Evolutionary conservation across 257 asterid genomes (phyloP).

Genomic region (Nicotiana undulata): DNA sequence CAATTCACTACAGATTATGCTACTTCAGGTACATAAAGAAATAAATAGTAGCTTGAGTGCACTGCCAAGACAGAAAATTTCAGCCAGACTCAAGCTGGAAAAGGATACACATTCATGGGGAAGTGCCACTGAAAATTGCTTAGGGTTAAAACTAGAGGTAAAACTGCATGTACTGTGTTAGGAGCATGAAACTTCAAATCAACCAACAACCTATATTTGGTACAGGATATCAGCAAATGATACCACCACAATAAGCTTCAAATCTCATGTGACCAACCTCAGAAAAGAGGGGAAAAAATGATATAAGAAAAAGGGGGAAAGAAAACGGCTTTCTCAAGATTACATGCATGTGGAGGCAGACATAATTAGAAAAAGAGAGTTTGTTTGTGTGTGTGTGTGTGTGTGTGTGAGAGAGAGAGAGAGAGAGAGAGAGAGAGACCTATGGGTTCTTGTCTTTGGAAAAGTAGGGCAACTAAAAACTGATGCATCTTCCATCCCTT

Average conservation of each 20-base stretch:
- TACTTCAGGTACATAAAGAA: not conserved
- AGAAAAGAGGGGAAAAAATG: not conserved
- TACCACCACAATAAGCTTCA: not conserved
- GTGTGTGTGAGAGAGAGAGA: not conserved
- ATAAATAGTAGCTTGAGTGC: not conserved
- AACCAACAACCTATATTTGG: not conserved
- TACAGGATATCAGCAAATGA: not conserved
- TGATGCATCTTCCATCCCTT: conserved; percentile 26
- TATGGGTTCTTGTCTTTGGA: conserved; percentile 23
- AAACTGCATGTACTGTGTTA: not conserved
- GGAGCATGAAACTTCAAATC: not conserved
- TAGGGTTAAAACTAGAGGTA: not conserved
- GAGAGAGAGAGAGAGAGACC: conserved; percentile 22
- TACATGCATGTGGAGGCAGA: not conserved
- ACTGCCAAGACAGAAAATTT: not conserved
- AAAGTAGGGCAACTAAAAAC: conserved; percentile 56
- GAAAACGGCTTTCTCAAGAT: not conserved
- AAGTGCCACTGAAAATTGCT: not conserved
- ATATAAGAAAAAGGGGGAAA: not conserved
- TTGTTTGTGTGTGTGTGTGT: not conserved
- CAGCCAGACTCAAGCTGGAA: not conserved
- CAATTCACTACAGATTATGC: not conserved
- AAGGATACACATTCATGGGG: not conserved
- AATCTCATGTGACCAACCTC: not conserved
- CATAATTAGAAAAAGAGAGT: not conserved